These are phyloP conservation scores for Cerrena zonata DNA, from an alignment of 1,284 basidiomycete genomes.

Conservation along the genomic window DNA sequence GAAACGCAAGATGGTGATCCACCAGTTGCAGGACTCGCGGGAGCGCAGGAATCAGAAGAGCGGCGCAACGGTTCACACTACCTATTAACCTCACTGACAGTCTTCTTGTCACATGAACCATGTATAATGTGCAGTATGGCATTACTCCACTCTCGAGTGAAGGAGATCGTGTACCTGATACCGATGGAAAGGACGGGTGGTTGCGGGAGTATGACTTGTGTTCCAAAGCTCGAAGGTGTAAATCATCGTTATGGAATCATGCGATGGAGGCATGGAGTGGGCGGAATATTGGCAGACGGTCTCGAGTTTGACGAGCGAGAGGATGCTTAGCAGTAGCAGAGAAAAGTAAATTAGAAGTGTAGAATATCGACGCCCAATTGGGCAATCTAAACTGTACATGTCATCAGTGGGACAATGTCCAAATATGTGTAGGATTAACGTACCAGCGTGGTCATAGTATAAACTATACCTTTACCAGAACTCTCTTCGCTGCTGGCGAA, in stretches of 20 bases:
- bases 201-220: slow-evolving; percentile 62
- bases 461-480: slow-evolving; percentile 27
- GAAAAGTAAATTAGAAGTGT: background rate
- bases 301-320: slow-evolving; percentile 33
- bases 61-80: slow-evolving; percentile 68
- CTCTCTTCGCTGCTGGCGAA: slow-evolving; percentile 31
- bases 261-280: slow-evolving; percentile 38
- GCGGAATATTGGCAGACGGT: slow-evolving; percentile 13
- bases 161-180: slow-evolving; percentile 72
- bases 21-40: background rate
- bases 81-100: slow-evolving; percentile 72
- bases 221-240: slow-evolving; percentile 71
- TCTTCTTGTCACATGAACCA: slow-evolving; percentile 90
- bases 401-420: no score
- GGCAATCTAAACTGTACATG: no score
- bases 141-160: slow-evolving; percentile 82
- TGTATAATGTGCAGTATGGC: slow-evolving; percentile 97
- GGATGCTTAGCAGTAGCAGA: slow-evolving; percentile 34
- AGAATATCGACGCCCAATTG: background rate
- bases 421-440: no score
- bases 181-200: slow-evolving; percentile 73
- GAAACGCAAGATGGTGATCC: background rate
- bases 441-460: background rate
- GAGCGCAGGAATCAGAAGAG: slow-evolving; percentile 14
- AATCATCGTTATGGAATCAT: slow-evolving; percentile 79